phyloP scores from a whole-genome alignment of 2,329 filamentous ascomycete genomes.

The Myriosclerotinia duriaeana region DNA sequence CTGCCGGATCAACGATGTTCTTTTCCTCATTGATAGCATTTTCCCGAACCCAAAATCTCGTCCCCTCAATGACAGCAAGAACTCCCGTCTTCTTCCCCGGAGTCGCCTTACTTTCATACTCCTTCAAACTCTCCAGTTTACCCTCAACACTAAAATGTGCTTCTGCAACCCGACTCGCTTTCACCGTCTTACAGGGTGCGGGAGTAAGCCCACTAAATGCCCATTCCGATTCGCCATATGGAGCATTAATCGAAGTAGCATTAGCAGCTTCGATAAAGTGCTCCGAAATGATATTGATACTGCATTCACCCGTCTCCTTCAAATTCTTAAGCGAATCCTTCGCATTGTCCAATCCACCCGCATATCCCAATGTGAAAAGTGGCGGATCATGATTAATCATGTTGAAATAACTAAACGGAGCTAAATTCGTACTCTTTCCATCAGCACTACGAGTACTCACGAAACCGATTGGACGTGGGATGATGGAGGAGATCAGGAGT shows the following conservation, averaged over 20 bases:
- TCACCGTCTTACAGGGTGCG: constrained; percentile 63
- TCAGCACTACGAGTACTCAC: constrained; percentile 57
- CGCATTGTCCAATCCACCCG: constrained; percentile 48
- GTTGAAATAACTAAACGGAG: constrained; percentile 85
- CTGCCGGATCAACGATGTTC: constrained; percentile 69
- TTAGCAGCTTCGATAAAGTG: constrained; percentile 87
- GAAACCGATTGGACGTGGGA: constrained; percentile 77
- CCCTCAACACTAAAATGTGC: constrained; percentile 81
- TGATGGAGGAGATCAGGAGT: constrained; percentile 77
- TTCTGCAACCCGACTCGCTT: constrained; percentile 73
- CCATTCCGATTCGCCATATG: constrained; percentile 78
- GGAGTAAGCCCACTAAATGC: constrained; percentile 72
- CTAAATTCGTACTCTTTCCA: constrained; percentile 70
- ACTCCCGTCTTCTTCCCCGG: constrained; percentile 75
- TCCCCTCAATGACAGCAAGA: constrained; percentile 76
- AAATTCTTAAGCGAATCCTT: constrained; percentile 83
- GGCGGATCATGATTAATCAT: constrained; percentile 84
- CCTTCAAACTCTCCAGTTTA: constrained; percentile 69
- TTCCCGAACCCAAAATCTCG: constrained; percentile 83
- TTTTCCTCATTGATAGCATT: constrained; percentile 80
- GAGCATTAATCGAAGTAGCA: constrained; percentile 73
- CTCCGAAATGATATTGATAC: constrained; percentile 85
- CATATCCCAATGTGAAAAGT: constrained; percentile 65
- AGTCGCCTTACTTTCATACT: constrained; percentile 71
- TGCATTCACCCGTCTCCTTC: constrained; percentile 68